These are phyloP conservation scores for Lactarius hengduanensis DNA, from an alignment of 768 basidiomycete species.

Conservation along the genomic window DNA sequence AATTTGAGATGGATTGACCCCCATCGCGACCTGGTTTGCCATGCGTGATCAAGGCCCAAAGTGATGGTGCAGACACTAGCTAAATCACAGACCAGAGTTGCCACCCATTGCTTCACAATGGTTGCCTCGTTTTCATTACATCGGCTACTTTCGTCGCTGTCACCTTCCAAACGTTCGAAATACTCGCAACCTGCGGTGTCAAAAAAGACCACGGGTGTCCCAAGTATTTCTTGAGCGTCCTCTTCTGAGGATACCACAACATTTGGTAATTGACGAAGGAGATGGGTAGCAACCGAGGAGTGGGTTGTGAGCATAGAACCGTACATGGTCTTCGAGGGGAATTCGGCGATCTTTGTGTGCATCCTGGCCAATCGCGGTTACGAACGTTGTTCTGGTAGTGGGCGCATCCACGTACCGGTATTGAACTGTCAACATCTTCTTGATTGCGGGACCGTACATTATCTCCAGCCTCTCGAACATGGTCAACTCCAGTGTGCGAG, in stretches of 20 bases:
- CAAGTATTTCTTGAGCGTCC: conserved; percentile 68
- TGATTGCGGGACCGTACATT: conserved; percentile 82
- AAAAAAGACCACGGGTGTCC: conserved; percentile 83
- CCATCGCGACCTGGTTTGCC: conserved; percentile 51
- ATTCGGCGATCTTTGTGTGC: conserved; percentile 81
- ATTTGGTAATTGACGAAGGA: conserved; percentile 69
- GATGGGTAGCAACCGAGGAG: conserved; percentile 64
- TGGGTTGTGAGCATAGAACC: conserved; percentile 66
- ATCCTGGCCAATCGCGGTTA: conserved; percentile 51
- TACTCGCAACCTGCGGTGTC: conserved; percentile 95
- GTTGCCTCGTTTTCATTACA: conserved; percentile 94
- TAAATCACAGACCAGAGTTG: conserved; percentile 59
- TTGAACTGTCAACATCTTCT: conserved; percentile 85
- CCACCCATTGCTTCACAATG: conserved; percentile 80
- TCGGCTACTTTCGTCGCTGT: conserved; percentile 82
- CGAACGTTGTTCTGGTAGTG: conserved; percentile 1
- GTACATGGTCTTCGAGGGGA: conserved; percentile 85
- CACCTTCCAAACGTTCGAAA: conserved; percentile 77
- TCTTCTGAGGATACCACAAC: conserved; percentile 54
- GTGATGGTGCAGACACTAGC: background rate
- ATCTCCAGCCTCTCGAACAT: conserved; percentile 89
- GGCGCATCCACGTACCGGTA: conserved; percentile 59
- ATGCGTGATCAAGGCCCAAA: background rate
- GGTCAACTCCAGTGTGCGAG: conserved; percentile 79
- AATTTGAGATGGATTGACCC: conserved; percentile 68